These are phyloP conservation scores for Linnemannia elongata DNA, from an alignment of 192 early-diverging fungal species.

Conservation along the genomic window DNA sequence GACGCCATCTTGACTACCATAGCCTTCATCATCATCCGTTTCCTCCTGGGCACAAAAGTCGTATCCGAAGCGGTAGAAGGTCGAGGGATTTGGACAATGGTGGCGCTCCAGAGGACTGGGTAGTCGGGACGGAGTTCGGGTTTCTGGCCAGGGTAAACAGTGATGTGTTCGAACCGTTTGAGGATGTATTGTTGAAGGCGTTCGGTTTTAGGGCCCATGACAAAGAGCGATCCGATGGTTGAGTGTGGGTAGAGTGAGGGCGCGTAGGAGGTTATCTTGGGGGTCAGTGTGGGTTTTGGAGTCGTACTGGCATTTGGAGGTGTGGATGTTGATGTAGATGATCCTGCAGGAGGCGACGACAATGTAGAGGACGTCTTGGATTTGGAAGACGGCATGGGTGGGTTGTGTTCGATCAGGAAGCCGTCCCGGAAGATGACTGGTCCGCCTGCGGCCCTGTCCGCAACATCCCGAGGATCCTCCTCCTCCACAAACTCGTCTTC, in stretches of 20 bases:
- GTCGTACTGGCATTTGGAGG: background rate
- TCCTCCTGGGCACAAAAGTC: constrained; percentile 21
- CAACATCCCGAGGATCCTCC: constrained; percentile 49
- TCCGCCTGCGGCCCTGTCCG: constrained; percentile 35
- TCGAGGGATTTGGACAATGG: constrained; percentile 44
- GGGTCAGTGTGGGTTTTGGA: background rate
- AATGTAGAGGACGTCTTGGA: constrained; percentile 5
- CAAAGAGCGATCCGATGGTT: constrained; percentile 74
- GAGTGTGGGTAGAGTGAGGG: constrained; percentile 66
- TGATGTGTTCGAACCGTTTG: constrained; percentile 39
- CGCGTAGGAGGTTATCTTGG: constrained; percentile 64
- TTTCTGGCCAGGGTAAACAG: constrained; percentile 48
- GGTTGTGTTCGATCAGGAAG: constrained; percentile 64
- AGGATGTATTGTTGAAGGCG: constrained; percentile 49
- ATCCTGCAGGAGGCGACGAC: constrained; percentile 62
- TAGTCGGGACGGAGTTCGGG: constrained; percentile 45
- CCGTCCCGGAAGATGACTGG: constrained; percentile 58
- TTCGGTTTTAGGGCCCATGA: constrained; percentile 64
- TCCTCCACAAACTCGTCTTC: constrained; percentile 47
- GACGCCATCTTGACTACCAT: constrained; percentile 59
- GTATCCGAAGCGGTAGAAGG: constrained; percentile 6
- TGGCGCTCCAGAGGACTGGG: constrained; percentile 52
- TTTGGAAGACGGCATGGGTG: constrained; percentile 27
- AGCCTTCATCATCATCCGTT: constrained; percentile 40
- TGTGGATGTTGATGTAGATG: constrained; percentile 48